Conservation (phyloP, 805 yeast genomes). For the Yarrowia hollandica region DNA sequence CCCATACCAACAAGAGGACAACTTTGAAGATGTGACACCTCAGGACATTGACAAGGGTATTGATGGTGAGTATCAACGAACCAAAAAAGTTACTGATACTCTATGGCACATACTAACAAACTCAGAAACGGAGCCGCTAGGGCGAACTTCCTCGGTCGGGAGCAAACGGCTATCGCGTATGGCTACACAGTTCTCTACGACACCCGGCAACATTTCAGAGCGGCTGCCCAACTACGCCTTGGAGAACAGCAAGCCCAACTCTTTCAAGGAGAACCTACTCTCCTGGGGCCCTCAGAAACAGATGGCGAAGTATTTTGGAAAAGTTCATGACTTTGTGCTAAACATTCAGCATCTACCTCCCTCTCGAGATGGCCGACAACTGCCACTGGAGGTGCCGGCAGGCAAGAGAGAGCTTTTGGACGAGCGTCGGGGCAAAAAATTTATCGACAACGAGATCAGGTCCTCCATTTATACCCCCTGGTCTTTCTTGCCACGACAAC, state of each 20-base stretch:
- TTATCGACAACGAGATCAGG: conserved; percentile 67
- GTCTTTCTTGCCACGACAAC: conserved; percentile 83
- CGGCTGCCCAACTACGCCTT: conserved; percentile 23
- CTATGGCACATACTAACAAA: conserved; percentile 1
- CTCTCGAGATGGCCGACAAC: conserved; percentile 67
- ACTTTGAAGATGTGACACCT: conserved; percentile 3
- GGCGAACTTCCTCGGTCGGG: conserved; percentile 4
- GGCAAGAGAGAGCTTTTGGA: conserved; percentile 54
- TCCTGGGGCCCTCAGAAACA: conserved; percentile 15
- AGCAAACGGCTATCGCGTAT: conserved; percentile 20
- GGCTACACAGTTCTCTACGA: conserved; percentile 25
- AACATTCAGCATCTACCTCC: conserved; percentile 44
- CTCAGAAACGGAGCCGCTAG: conserved; percentile 14
- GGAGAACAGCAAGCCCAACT: conserved; percentile 26
- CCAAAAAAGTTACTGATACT: too few relatives aligned
- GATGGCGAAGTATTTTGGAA: not conserved
- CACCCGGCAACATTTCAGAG: conserved; percentile 21
- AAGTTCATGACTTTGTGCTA: conserved; percentile 37
- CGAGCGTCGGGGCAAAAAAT: conserved; percentile 65
- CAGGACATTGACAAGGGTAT: conserved; percentile 23
- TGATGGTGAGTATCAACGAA: conserved; percentile 26
- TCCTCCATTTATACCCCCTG: conserved; percentile 82
- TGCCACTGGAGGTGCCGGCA: conserved; percentile 62
- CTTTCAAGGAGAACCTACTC: conserved; percentile 11
- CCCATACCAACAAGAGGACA: conserved; percentile 14